phyloP scores from a whole-genome alignment of 2,329 filamentous ascomycete genomes.

The Phyllosticta capitalensis region DNA sequence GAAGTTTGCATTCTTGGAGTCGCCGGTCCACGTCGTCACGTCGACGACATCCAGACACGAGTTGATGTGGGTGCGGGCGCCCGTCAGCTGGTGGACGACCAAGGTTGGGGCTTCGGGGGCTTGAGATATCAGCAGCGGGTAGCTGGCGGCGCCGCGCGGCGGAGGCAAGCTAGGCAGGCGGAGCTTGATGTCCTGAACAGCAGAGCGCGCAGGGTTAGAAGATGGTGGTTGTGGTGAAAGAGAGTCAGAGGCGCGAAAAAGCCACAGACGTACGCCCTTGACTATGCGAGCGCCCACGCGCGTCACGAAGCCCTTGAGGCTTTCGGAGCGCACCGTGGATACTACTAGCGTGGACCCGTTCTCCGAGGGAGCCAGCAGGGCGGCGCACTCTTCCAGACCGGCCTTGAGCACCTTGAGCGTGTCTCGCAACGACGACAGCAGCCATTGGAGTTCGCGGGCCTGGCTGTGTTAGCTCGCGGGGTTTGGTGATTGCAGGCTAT shows the following conservation, averaged over 20 bases:
- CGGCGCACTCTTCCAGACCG: constrained; percentile 81
- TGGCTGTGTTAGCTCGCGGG: constrained; percentile 17
- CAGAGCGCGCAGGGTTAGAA: neutral
- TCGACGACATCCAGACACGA: constrained; percentile 75
- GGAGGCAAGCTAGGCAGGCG: constrained; percentile 59
- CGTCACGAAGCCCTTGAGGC: constrained; percentile 85
- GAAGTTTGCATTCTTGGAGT: constrained; percentile 49
- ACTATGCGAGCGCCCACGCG: constrained; percentile 83
- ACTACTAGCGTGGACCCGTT: constrained; percentile 82
- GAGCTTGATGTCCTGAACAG: constrained; percentile 59
- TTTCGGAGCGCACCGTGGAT: constrained; percentile 77
- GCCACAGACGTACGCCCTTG: constrained; percentile 59
- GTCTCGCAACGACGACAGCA: constrained; percentile 50
- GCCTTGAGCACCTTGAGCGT: constrained; percentile 53
- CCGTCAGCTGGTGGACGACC: constrained; percentile 59
- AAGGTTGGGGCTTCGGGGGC: constrained; percentile 47
- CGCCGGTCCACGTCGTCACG: constrained; percentile 63
- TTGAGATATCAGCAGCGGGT: constrained; percentile 43
- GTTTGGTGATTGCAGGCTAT: neutral
- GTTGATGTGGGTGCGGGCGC: constrained; percentile 68
- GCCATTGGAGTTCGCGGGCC: constrained; percentile 54
- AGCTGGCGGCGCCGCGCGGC: constrained; percentile 41
- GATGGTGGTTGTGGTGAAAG: neutral
- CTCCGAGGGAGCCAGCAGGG: constrained; percentile 74
- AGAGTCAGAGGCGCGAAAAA: neutral